These are phyloP conservation scores for Colletotrichum incanum DNA, from an alignment of 2,329 filamentous ascomycete genomes.

Conservation along the genomic window DNA sequence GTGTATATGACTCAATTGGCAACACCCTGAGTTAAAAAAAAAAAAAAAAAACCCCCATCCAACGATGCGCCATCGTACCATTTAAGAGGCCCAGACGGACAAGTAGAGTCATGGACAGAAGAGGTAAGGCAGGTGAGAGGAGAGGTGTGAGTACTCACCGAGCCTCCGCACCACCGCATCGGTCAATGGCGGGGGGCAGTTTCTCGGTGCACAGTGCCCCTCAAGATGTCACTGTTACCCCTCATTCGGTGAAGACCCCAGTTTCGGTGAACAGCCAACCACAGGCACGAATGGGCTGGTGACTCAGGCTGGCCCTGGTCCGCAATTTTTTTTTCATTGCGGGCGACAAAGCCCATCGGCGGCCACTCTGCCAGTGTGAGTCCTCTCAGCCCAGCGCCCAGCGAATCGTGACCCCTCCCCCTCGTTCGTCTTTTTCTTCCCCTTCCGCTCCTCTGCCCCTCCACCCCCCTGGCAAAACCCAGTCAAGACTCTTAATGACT, in stretches of 20 bases:
- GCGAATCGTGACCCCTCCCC: constrained; percentile 33
- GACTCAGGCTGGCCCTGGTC: constrained; percentile 29
- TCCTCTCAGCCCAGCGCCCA: constrained; percentile 15
- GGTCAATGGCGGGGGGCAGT: constrained; percentile 5
- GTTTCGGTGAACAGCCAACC: constrained; percentile 13
- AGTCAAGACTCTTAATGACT: constrained; percentile 40
- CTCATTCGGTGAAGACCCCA: constrained; percentile 15
- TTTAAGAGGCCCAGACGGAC: not conserved
- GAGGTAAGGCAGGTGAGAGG: not conserved
- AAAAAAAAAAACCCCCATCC: too few relatives aligned
- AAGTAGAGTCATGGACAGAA: not conserved
- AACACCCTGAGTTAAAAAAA: accelerated
- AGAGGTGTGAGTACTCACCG: constrained; percentile 8
- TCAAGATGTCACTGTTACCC: constrained; percentile 25
- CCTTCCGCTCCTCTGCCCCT: constrained; percentile 12
- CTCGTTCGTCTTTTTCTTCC: constrained; percentile 28
- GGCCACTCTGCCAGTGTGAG: not conserved
- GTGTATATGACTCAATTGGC: not conserved
- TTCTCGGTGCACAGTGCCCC: not conserved
- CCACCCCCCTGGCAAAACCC: not conserved
- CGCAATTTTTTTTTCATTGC: constrained; percentile 40
- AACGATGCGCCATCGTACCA: not conserved
- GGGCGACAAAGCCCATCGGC: constrained; percentile 17
- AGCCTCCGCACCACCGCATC: not conserved
- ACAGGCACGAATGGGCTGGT: not conserved